Conservation (phyloP, 2,329 filamentous ascomycete genomes). For the Talaromyces islandicus region DNA sequence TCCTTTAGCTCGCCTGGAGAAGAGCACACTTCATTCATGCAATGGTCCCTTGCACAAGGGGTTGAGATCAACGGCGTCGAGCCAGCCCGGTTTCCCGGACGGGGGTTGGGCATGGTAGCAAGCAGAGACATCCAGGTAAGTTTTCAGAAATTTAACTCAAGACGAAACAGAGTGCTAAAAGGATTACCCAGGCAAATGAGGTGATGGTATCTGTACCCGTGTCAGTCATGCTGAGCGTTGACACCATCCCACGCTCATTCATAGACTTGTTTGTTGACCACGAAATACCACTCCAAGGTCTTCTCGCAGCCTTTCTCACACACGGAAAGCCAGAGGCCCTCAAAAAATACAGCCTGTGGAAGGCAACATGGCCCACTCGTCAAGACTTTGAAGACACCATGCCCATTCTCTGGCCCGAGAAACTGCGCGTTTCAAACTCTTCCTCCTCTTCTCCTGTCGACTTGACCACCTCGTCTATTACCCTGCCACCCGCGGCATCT, state of each 20-base stretch:
- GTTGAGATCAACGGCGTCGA: constrained; percentile 62
- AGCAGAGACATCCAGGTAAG: constrained; percentile 59
- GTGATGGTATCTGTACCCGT: constrained; percentile 61
- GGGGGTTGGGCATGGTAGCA: constrained; percentile 74
- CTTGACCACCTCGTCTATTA: not conserved
- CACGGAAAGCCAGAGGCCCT: constrained; percentile 43
- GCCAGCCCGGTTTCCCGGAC: constrained; percentile 61
- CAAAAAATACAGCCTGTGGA: constrained; percentile 53
- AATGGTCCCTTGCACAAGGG: constrained; percentile 62
- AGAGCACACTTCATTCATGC: constrained; percentile 50
- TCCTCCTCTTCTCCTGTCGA: constrained; percentile 22
- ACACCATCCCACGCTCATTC: constrained; percentile 53
- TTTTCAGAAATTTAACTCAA: not conserved
- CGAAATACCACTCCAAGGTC: constrained; percentile 60
- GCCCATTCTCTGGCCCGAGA: constrained; percentile 50
- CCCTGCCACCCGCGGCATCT: constrained; percentile 33
- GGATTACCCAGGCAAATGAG: constrained; percentile 47
- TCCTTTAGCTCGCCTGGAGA: constrained; percentile 20
- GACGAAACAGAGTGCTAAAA: not conserved
- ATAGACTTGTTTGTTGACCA: constrained; percentile 44
- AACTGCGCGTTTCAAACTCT: constrained; percentile 36
- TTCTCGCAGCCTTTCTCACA: constrained; percentile 64
- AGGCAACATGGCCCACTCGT: constrained; percentile 59
- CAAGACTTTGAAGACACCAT: constrained; percentile 55
- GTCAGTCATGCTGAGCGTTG: constrained; percentile 58